Conservation (phyloP, 73 alveolate genomes). For the Stentor roeselii region DNA sequence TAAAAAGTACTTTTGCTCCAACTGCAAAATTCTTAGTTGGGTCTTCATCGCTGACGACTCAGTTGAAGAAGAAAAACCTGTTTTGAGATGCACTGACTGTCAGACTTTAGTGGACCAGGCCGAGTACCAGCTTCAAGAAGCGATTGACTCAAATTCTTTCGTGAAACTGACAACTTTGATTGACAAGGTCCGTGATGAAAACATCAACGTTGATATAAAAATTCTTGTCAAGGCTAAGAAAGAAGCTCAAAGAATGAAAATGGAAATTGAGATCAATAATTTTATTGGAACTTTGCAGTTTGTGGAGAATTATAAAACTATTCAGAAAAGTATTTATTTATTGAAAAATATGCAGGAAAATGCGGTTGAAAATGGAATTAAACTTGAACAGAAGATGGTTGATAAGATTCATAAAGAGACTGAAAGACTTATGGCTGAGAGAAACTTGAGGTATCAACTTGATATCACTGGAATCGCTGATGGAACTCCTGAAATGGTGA, state of each 20-base stretch:
- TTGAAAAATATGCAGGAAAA: slow-evolving; percentile 47
- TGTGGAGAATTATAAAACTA: slow-evolving; percentile 62
- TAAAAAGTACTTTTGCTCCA: slow-evolving; percentile 61
- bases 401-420: slow-evolving; percentile 46
- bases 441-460: slow-evolving; percentile 58
- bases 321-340: slow-evolving; percentile 44
- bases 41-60: slow-evolving; percentile 62
- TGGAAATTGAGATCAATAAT: slow-evolving; percentile 61
- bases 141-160: slow-evolving; percentile 60
- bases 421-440: slow-evolving; percentile 60
- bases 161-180: slow-evolving; percentile 36
- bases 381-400: slow-evolving; percentile 36
- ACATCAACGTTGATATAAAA: slow-evolving; percentile 73
- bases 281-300: slow-evolving; percentile 43
- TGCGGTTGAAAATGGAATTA: slow-evolving; percentile 46
- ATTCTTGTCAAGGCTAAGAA: slow-evolving; percentile 57
- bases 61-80: slow-evolving; percentile 70
- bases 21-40: slow-evolving; percentile 57
- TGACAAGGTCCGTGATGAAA: slow-evolving; percentile 35
- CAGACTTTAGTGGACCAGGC: slow-evolving; percentile 49
- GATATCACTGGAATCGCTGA: slow-evolving; percentile 37
- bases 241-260: slow-evolving; percentile 58
- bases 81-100: slow-evolving; percentile 73
- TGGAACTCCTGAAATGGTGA: slow-evolving; percentile 47
- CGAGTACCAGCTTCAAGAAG: slow-evolving; percentile 61